Percentiles rank a stretch among this genome's conserved stretches.
These are phyloP conservation scores for Coemansia sp. DNA, from an alignment of 192 early-diverging fungal genomes.

Conservation along the genomic window DNA sequence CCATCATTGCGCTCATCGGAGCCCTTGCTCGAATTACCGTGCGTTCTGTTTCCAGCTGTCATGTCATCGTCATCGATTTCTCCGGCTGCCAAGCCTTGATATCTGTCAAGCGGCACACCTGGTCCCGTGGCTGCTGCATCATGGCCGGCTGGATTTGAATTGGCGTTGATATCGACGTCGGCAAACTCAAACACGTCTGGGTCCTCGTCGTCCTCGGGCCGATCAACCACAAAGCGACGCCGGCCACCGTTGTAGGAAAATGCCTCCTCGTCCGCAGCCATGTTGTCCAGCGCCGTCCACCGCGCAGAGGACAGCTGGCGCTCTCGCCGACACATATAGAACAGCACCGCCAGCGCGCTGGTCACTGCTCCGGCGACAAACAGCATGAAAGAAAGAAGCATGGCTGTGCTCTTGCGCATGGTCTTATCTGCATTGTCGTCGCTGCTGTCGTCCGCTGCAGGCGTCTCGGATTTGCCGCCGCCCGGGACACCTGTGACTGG, in stretches of 20 bases:
- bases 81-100: not conserved
- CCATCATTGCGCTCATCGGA: conserved; percentile 6
- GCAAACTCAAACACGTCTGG: conserved; percentile 29
- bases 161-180: conserved; percentile 9
- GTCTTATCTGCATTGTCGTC: not conserved
- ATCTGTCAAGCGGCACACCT: not conserved
- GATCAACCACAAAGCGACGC: conserved; percentile 6
- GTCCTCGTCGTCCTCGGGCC: conserved; percentile 35
- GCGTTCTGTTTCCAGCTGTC: conserved; percentile 8
- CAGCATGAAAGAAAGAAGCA: conserved; percentile 21
- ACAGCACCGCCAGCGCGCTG: conserved; percentile 32
- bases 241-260: conserved; percentile 8
- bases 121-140: not conserved
- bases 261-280: conserved; percentile 21
- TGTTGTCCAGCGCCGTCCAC: conserved; percentile 37
- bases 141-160: not conserved
- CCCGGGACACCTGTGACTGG: not conserved
- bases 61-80: conserved; percentile 11
- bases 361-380: conserved; percentile 27
- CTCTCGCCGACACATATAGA: conserved; percentile 41
- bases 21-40: conserved; percentile 17
- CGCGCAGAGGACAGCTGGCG: conserved; percentile 34
- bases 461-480: not conserved
- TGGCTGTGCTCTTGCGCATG: conserved; percentile 16
- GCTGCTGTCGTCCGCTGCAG: not conserved